These are phyloP conservation scores for Wickerhamomyces strasburgensis DNA, from an alignment of 805 yeast genomes.

Conservation along the genomic window DNA sequence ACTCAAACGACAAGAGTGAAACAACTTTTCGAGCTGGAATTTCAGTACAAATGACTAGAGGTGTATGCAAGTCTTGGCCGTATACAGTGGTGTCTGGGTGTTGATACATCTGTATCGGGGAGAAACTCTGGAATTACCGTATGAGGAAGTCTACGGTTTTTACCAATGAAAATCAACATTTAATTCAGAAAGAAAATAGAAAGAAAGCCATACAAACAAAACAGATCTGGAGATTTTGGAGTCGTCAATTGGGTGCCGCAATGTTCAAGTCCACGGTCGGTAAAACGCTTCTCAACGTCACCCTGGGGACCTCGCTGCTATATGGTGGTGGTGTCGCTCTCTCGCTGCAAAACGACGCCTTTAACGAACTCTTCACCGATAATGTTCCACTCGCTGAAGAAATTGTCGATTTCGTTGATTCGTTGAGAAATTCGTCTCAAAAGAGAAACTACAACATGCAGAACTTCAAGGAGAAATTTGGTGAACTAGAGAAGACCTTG, in stretches of 20 bases:
- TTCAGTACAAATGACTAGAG: too few relatives aligned
- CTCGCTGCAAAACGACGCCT: constrained; percentile 50
- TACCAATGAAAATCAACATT: not conserved
- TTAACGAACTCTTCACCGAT: constrained; percentile 58
- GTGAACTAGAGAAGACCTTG: constrained; percentile 34
- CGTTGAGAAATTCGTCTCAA: constrained; percentile 18
- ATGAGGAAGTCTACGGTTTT: not conserved
- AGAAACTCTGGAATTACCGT: not conserved
- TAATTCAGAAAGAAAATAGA: not conserved
- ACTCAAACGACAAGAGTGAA: not conserved
- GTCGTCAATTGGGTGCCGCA: not conserved
- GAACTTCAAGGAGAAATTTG: constrained; percentile 34
- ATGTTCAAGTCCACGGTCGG: constrained; percentile 29
- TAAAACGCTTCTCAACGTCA: constrained; percentile 27
- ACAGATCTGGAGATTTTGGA: not conserved
- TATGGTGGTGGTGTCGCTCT: constrained; percentile 60
- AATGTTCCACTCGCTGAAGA: constrained; percentile 61
- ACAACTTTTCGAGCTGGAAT: too few relatives aligned
- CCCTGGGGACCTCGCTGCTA: constrained; percentile 31
- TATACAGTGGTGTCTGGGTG: not conserved
- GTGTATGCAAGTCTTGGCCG: too few relatives aligned
- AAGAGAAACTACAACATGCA: constrained; percentile 27
- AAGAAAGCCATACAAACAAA: not conserved
- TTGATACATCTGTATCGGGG: not conserved
- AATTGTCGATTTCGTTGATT: constrained; percentile 46